Evolutionary conservation across 352 stramenopile genomes (phyloP), one percentile per base, ranked within the genome.

Genomic region (Phytophthora fragariae): DNA sequence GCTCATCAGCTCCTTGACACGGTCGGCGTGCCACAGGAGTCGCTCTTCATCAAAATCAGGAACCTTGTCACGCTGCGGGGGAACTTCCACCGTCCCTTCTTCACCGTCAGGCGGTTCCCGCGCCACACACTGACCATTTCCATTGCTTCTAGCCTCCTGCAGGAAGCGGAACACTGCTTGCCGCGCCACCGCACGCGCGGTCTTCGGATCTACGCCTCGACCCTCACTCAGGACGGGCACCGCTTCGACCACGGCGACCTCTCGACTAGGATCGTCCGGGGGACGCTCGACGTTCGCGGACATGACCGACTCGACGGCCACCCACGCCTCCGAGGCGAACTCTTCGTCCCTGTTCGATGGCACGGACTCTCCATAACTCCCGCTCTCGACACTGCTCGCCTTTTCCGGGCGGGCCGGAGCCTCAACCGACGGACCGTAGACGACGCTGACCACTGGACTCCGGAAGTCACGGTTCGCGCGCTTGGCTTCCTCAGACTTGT

Each of bases 381-480:
- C 11, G 39, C 39, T 46, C 39, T 4, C 14, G 39, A 46, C 39
- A 10, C 54, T 14, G 27, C 12, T 15, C 39, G 39, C 39, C 14
- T n/a, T 5, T 10, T 15, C 10, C 10, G 35, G 10, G 35, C 35
- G 10, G 3, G 29, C 5, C n/a, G 33, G 19, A 21, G 6, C 11
- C n/a, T 19, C 12, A 1, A 11, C 49, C 31, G n/a, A 2, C 11
- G 5, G 33, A 14, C 33, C 14, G 17, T 19, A 39, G 15, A 21
- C 52, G 4, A 44, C 33, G 14, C 24, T n/a, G 15, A n/a, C 39
- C 39, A 46, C 39, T 4, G 39, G 12, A 5, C 11, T 46, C 11
- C 39, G 39, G 39, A 64, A 46, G 11, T 64, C 57, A 17, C 57
- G 57, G 41, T 64, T 64, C 19, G 57, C 41, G 3, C 39, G 5